phyloP scores from a whole-genome alignment of 805 yeast genomes.

The Zygosaccharomyces bailii region DNA sequence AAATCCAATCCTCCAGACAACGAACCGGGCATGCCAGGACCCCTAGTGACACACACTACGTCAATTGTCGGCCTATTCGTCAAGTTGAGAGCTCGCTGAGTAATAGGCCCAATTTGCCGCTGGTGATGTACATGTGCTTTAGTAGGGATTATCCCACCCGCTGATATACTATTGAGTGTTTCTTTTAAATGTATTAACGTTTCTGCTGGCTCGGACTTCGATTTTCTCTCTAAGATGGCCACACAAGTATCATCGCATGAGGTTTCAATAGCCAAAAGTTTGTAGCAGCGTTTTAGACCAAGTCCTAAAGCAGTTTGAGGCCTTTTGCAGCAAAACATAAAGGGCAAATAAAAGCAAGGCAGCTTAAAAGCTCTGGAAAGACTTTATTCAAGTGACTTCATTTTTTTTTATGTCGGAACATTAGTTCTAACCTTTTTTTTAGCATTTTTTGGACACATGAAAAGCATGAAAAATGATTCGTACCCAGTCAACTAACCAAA shows the following conservation, averaged over 20 bases:
- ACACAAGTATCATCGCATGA: slow-evolving; percentile 96
- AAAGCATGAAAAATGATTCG: neutral
- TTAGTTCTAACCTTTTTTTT: neutral
- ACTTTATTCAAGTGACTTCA: neutral
- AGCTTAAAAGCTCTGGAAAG: neutral
- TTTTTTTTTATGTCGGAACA: neutral
- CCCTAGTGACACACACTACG: slow-evolving; percentile 83
- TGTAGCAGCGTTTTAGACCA: slow-evolving; percentile 37
- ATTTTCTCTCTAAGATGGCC: slow-evolving; percentile 58
- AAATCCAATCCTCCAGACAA: slow-evolving; percentile 76
- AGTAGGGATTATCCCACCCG: slow-evolving; percentile 88
- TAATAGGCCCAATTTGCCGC: slow-evolving; percentile 48
- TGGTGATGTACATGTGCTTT: slow-evolving; percentile 82
- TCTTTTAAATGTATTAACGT: slow-evolving; percentile 53
- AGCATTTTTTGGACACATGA: neutral
- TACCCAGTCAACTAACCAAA: neutral
- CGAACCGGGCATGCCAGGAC: slow-evolving; percentile 96
- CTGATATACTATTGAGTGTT: slow-evolving; percentile 60
- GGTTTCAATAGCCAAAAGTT: slow-evolving; percentile 81
- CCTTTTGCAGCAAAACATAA: neutral
- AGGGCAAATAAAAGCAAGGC: too few relatives aligned
- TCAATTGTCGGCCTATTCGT: slow-evolving; percentile 46
- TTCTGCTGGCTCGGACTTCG: slow-evolving; percentile 18
- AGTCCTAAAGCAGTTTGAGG: neutral
- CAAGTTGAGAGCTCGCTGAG: slow-evolving; percentile 40